Percentiles rank a stretch among this genome's conserved stretches.
Evolutionary conservation across 345 rosid genomes (phyloP).

Genomic region (Citropsis articulata): DNA sequence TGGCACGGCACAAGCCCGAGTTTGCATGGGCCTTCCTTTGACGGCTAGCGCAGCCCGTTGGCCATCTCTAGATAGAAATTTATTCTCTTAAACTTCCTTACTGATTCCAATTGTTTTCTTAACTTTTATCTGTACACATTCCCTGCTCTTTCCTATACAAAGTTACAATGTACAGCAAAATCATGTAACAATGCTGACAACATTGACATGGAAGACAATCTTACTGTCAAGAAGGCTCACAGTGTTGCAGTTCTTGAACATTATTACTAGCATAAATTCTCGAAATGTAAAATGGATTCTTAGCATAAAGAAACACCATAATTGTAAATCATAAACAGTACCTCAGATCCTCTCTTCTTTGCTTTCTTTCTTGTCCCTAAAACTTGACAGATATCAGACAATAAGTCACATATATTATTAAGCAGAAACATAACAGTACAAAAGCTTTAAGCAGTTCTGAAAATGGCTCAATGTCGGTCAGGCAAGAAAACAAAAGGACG

Average conservation of each 20-base stretch:
- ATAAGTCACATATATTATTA: slow-evolving; percentile 6
- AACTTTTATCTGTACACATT: background rate
- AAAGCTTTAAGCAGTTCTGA: background rate
- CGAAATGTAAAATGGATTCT: background rate
- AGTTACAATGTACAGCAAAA: background rate
- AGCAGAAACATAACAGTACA: background rate
- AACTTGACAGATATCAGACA: slow-evolving; percentile 11
- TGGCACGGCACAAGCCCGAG: too few relatives aligned
- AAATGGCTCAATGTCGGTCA: background rate
- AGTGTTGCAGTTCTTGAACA: background rate
- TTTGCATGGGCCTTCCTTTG: too few relatives aligned
- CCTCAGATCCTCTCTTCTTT: slow-evolving; percentile 37
- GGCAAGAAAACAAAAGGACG: background rate
- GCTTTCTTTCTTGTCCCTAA: slow-evolving; percentile 28
- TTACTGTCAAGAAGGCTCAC: background rate
- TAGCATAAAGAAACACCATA: slow-evolving; percentile 3
- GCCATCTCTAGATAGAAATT: too few relatives aligned
- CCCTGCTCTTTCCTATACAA: background rate
- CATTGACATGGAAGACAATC: background rate
- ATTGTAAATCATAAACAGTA: slow-evolving; percentile 15
- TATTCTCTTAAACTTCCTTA: background rate
- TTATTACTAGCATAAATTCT: background rate
- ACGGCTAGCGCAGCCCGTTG: fast-evolving
- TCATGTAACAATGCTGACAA: background rate
- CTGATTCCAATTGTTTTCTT: background rate